Evolutionary conservation across 176 grass and related monocot species (phyloP).

Genomic region (Zizania latifolia): DNA sequence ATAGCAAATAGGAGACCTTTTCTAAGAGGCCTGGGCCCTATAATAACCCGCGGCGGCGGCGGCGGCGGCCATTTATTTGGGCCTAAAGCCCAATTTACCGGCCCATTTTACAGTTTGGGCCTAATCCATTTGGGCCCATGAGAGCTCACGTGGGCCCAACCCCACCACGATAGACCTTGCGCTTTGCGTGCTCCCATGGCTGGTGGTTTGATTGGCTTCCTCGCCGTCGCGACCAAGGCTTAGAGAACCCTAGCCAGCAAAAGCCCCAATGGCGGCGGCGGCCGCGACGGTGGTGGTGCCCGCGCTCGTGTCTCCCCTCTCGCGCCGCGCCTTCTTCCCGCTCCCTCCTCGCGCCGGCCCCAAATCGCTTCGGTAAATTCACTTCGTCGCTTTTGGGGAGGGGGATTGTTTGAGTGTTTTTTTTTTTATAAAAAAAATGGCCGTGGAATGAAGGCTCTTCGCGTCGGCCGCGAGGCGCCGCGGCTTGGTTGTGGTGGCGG

Average conservation of each 20-base stretch:
- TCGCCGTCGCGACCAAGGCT: slow-evolving; percentile 15
- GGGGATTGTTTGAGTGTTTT: neutral
- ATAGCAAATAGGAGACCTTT: neutral
- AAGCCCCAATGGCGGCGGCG: slow-evolving; percentile 12
- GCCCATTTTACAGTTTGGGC: no score
- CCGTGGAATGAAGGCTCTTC: slow-evolving; percentile 25
- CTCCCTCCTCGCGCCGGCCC: slow-evolving; percentile 23
- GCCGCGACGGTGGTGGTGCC: slow-evolving; percentile 5
- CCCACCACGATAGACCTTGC: slow-evolving; percentile 32
- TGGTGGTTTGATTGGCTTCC: slow-evolving; percentile 15
- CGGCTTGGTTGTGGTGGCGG: slow-evolving; percentile 25
- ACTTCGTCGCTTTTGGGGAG: neutral
- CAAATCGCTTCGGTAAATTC: slow-evolving; percentile 31
- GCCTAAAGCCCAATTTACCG: neutral
- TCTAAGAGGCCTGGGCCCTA: neutral
- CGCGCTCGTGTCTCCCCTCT: neutral
- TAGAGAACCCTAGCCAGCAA: slow-evolving; percentile 34
- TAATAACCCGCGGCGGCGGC: neutral
- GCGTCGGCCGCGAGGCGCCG: slow-evolving; percentile 27
- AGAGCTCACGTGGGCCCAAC: no score
- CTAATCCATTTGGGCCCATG: no score
- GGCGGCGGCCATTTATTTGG: neutral
- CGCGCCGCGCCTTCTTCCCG: slow-evolving; percentile 14
- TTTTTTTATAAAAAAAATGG: no score
- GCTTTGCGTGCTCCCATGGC: slow-evolving; percentile 33